Conservation (phyloP, 2,329 filamentous ascomycete genomes). For the Epichloe brachyelytri region DNA sequence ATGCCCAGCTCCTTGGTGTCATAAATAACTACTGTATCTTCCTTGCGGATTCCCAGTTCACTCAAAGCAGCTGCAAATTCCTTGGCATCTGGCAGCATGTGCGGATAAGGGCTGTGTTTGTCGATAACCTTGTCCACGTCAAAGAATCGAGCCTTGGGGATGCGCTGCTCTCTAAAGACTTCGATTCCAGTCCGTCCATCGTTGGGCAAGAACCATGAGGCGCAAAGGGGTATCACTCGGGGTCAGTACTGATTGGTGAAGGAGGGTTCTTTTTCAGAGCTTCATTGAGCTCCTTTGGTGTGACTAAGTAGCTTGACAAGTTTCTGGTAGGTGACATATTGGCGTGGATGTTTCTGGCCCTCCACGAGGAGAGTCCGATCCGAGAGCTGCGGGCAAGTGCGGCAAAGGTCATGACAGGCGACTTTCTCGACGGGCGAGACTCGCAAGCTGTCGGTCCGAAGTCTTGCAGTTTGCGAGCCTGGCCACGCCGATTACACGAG, state of each 20-base stretch:
- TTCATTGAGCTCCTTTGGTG: slow-evolving; percentile 66
- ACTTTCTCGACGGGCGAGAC: neutral
- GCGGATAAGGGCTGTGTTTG: slow-evolving; percentile 75
- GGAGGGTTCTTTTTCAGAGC: slow-evolving; percentile 74
- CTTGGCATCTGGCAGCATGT: slow-evolving; percentile 81
- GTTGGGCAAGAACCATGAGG: slow-evolving; percentile 93
- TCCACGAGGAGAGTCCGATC: slow-evolving; percentile 25
- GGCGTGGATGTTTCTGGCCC: slow-evolving; percentile 19
- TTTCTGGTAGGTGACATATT: slow-evolving; percentile 16
- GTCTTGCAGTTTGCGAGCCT: neutral
- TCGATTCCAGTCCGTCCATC: slow-evolving; percentile 71
- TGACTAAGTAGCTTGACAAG: slow-evolving; percentile 75
- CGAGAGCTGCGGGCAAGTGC: slow-evolving; percentile 30
- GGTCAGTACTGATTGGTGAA: slow-evolving; percentile 65
- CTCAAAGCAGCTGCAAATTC: slow-evolving; percentile 82
- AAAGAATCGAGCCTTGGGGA: slow-evolving; percentile 88
- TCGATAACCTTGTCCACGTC: slow-evolving; percentile 90
- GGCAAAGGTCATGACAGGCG: slow-evolving; percentile 27
- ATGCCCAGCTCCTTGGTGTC: slow-evolving; percentile 85
- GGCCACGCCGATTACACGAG: neutral
- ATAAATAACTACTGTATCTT: slow-evolving; percentile 89
- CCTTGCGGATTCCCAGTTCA: slow-evolving; percentile 69
- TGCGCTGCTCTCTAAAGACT: slow-evolving; percentile 68
- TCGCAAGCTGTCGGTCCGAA: neutral
- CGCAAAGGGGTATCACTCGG: slow-evolving; percentile 83